phyloP scores from a whole-genome alignment of 108 stramenopile species.

The Conticribra guillardii region DNA sequence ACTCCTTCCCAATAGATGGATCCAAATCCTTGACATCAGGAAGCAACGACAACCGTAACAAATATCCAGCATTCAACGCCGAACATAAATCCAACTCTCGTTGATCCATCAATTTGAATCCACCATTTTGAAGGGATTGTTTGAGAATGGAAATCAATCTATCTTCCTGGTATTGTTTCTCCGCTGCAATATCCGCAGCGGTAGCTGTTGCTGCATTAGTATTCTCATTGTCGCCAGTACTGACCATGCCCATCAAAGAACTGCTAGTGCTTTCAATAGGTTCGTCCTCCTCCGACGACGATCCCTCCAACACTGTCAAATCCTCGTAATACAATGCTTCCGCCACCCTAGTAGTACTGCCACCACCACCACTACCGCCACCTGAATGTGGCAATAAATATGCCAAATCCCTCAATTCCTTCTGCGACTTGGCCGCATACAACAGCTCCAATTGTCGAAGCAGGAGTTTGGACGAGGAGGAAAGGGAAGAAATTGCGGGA shows the following conservation, averaged over 20 bases:
- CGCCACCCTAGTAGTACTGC: too few species aligned
- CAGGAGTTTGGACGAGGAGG: conserved; percentile 34
- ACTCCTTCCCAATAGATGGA: conserved; percentile 55
- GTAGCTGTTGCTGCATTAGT: conserved; percentile 1
- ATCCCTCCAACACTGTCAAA: too few species aligned
- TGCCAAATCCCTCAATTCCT: conserved; percentile 40
- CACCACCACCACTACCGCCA: background rate
- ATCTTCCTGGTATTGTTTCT: conserved; percentile 29
- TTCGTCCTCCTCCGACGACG: too few species aligned
- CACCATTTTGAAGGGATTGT: conserved; percentile 74
- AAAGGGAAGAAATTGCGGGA: conserved; percentile 17
- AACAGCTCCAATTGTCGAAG: conserved; percentile 58
- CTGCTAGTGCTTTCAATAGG: too few species aligned
- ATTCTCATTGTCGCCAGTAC: too few species aligned
- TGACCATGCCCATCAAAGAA: too few species aligned
- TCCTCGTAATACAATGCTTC: background rate
- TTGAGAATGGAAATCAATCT: conserved; percentile 52
- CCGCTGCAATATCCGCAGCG: background rate
- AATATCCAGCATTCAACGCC: conserved; percentile 81
- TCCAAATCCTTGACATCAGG: conserved; percentile 68
- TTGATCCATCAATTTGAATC: conserved; percentile 64
- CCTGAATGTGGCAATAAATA: conserved; percentile 35
- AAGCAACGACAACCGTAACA: conserved; percentile 70
- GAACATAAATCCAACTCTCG: conserved; percentile 83
- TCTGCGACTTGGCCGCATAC: conserved; percentile 65